Conservation (phyloP, 2,329 filamentous ascomycete genomes). For the Dactylellina drechsleri region DNA sequence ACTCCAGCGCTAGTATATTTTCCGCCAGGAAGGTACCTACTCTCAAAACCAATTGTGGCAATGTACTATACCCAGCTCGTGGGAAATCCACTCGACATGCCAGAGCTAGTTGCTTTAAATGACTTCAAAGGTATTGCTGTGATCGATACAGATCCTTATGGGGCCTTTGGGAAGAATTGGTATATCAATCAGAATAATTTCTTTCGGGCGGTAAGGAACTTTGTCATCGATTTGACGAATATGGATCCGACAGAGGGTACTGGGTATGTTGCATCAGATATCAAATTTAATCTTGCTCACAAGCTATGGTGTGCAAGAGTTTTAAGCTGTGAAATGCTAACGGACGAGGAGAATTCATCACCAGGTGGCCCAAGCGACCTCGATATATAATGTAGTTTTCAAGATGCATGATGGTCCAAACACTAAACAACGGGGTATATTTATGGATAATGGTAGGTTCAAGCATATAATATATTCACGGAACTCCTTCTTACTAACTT, state of each 20-base stretch:
- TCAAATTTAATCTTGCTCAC: neutral
- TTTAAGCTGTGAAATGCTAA: slow-evolving; percentile 65
- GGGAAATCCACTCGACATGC: slow-evolving; percentile 69
- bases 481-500: neutral
- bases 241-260: slow-evolving; percentile 68
- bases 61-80: slow-evolving; percentile 95
- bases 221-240: slow-evolving; percentile 78
- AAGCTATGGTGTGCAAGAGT: slow-evolving; percentile 70
- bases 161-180: slow-evolving; percentile 78
- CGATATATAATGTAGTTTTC: slow-evolving; percentile 70
- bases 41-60: slow-evolving; percentile 81
- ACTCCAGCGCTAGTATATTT: slow-evolving; percentile 91
- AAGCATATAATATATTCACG: neutral
- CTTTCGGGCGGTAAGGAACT: slow-evolving; percentile 83
- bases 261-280: slow-evolving; percentile 52
- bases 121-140: slow-evolving; percentile 85
- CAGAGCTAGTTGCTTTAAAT: slow-evolving; percentile 77
- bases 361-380: slow-evolving; percentile 73
- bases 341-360: slow-evolving; percentile 69
- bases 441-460: slow-evolving; percentile 69
- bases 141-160: slow-evolving; percentile 89
- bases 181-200: slow-evolving; percentile 85
- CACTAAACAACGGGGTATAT: slow-evolving; percentile 66
- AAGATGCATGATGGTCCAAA: slow-evolving; percentile 58
- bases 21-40: slow-evolving; percentile 83